A percentile compares a stretch with the other conserved stretches of the same genome.
Conservation (phyloP, 345 rosid species). For the Melastoma malabathricum region DNA sequence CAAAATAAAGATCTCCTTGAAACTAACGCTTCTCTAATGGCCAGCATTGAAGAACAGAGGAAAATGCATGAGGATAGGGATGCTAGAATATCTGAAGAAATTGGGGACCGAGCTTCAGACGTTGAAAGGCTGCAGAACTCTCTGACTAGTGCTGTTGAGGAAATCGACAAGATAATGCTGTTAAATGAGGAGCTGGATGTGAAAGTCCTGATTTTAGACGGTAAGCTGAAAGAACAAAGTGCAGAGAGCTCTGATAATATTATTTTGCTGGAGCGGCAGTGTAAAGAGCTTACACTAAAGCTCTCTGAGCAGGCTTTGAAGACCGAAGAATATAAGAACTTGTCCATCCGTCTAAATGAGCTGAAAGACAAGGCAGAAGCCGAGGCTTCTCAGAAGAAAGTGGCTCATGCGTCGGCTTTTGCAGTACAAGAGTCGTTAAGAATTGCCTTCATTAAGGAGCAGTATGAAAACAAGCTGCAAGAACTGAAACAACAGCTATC, state of each 20-base stretch:
- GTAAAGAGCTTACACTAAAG: slow-evolving; percentile 46
- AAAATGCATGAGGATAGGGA: slow-evolving; percentile 6
- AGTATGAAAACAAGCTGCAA: slow-evolving; percentile 70
- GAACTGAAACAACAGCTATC: slow-evolving; percentile 79
- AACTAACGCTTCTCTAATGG: slow-evolving; percentile 1
- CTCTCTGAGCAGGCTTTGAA: slow-evolving; percentile 72
- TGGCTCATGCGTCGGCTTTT: slow-evolving; percentile 33
- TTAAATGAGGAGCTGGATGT: slow-evolving; percentile 51
- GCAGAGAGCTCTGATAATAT: slow-evolving; percentile 31
- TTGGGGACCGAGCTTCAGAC: slow-evolving; percentile 26
- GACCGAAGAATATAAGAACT: slow-evolving; percentile 78
- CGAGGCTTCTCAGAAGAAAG: slow-evolving; percentile 42
- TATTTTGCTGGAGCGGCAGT: slow-evolving; percentile 29
- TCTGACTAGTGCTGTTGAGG: slow-evolving; percentile 34
- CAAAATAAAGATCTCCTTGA: slow-evolving; percentile 8
- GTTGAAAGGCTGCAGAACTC: slow-evolving; percentile 39
- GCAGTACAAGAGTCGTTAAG: slow-evolving; percentile 88
- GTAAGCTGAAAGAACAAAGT: slow-evolving; percentile 39
- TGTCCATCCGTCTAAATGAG: slow-evolving; percentile 71
- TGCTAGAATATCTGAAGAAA: slow-evolving; percentile 17
- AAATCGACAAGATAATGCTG: slow-evolving; percentile 37
- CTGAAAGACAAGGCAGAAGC: slow-evolving; percentile 84
- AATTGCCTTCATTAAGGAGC: slow-evolving; percentile 92
- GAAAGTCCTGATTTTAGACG: slow-evolving; percentile 34
- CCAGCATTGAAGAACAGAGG: slow-evolving; percentile 10